Evolutionary conservation across 495 filamentous ascomycete species (phyloP), one percentile per base, ranked within the genome.

Genomic region (Bacidia rubella): DNA sequence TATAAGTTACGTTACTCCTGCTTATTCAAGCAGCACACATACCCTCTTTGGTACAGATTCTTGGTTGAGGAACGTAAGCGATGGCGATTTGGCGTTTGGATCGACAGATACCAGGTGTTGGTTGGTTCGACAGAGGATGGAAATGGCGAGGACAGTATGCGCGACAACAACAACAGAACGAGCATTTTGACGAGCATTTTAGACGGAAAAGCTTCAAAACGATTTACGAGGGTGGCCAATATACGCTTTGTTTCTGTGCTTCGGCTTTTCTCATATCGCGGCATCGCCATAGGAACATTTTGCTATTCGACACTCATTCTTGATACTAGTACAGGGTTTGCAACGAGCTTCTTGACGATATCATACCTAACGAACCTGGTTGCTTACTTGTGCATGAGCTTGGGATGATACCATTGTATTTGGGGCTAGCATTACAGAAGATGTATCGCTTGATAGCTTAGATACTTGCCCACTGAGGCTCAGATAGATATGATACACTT

Each of bases 1-100:
- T 81, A 65, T 78, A 66, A 76, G 41, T 29, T 27, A 40, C 27
- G 32, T n/a, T n/a, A 44, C 20, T 44, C 41, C 9, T 17, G 41
- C 41, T 9, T 29, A 15, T 55, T 48, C n/a, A 43, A 25, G 40
- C 4, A 21, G 23, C 50, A 32, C 5, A 35, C 11, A 4, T 21
- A 12, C 17, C 22, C 11, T 11, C 12, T 15, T 3, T 11, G n/a
- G n/a, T n/a, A n/a, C n/a, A 20, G 29, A 17, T 22, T n/a, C 41
- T n/a, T 35, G 47, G 52, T 15, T 44, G 35, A 50, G 15, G 39
- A 38, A 38, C 21, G 24, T 20, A 21, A 41, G 23, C 26, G 26
- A 9, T 21, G 38, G 26, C n/a, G 22, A 45, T 50, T 20, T 25
- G 51, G 45, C 46, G 51, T 49, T 54, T 57, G 51, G 45, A 57